These are phyloP conservation scores for Teunomyces atbi DNA, from an alignment of 805 yeast genomes.

Conservation along the genomic window DNA sequence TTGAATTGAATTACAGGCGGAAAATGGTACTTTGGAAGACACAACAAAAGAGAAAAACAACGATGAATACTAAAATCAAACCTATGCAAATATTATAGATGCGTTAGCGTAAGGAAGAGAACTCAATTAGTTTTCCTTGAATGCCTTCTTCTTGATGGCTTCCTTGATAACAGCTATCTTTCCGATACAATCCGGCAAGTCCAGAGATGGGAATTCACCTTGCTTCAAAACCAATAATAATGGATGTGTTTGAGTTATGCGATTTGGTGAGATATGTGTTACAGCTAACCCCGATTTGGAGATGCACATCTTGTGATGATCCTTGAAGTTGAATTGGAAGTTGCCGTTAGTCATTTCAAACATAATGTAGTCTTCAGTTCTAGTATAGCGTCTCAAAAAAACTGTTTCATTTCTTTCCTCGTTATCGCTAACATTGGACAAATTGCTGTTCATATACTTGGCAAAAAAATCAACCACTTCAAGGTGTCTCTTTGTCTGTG, in stretches of 20 bases:
- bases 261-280: conserved; percentile 77
- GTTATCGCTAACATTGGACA: conserved; percentile 74
- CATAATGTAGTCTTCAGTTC: conserved; percentile 80
- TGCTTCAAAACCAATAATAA: conserved; percentile 43
- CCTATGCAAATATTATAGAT: neutral
- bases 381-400: conserved; percentile 77
- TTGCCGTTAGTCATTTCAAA: conserved; percentile 91
- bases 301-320: conserved; percentile 85
- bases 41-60: neutral
- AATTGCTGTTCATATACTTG: conserved; percentile 86
- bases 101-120: neutral
- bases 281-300: conserved; percentile 73
- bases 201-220: conserved; percentile 40
- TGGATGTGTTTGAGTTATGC: conserved; percentile 67
- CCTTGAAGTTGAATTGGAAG: conserved; percentile 91
- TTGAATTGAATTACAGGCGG: neutral
- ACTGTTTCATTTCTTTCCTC: conserved; percentile 64
- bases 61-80: neutral
- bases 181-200: conserved; percentile 42
- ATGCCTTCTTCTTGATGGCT: conserved; percentile 50
- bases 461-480: conserved; percentile 87
- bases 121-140: conserved; percentile 15
- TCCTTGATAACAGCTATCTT: conserved; percentile 54
- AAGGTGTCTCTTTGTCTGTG: conserved; percentile 62
- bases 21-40: neutral